Base-by-base conservation (phyloP, 2,329 filamentous ascomycete genomes). In the Trichoderma harzianum region DNA sequence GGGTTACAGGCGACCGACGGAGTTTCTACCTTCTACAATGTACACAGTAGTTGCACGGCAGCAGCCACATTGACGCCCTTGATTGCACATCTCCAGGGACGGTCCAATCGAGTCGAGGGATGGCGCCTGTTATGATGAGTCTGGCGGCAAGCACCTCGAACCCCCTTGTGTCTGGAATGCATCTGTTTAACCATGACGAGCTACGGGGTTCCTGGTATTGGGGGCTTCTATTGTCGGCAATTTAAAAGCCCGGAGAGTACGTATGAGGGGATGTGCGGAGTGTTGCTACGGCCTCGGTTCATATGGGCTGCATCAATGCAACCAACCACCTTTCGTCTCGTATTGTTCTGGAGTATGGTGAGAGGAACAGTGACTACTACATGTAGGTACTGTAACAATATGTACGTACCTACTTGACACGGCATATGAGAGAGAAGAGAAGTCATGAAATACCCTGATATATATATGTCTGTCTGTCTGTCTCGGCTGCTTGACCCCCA, bases 41-140 rank as follows among this genome's bases (percentile, higher is more conserved):
- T 57, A 30, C 11, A n/a, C 24, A 21, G 14, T 30, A 47, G 65
- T 60, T 24, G 65, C 55, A 68, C 65, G 16, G 36, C 65, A 68
- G 53, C 65, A 68, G 65, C 65, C 65, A 60, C 65, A 26, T 60
- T 55, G 47, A 55, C 47, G 63, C 47, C 43, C 53, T 34, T 66
- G 63, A 55, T 30, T 26, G 65, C 36, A 32, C 12, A 60, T 68
- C 24, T 32, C 26, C 65, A 68, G 65, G 65, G 53, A 68, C 65
- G 26, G 36, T 60, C 65, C 65, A 68, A 60, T 68, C 12, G 26
- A 32, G 30, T 10, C 11, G 14, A 34, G 4, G 55, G 28, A 34
- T 24, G 57, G 65, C 55, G 28, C 26, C 28, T 57, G 18, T 43
- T 53, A 24, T 36, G 63, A 39, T 21, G 21, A 32, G 18, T 18